Evolutionary conservation across 78 protist species (phyloP), one percentile per base, ranked within the genome.

Genomic region (Dictyostelium brefeldianum): DNA sequence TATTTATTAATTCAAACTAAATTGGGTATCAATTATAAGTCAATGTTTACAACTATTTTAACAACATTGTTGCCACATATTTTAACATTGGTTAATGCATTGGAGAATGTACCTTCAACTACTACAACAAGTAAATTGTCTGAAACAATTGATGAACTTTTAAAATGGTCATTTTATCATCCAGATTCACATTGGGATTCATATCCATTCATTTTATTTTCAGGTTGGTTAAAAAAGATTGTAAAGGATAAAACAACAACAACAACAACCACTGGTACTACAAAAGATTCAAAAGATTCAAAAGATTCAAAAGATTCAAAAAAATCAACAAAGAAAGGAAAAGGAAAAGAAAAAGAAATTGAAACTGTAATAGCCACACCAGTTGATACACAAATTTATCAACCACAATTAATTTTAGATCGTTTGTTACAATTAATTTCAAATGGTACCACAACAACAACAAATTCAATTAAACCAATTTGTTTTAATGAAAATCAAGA

Each of bases 131-230:
- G 5, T 5, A 48, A 64, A 51, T 22, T 65, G 9, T 15, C 25
- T 5, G 51, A 43, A 69, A 53, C 80, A 1, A 53, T 70, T 14
- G 14, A 22, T 9, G 12, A 36, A 1, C 14, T 84, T 14, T 27
- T 84, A 4, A 74, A 84, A 74, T 74, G 83, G 81, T 17, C 78
- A 29, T 51, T 71, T 11, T 84, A 47, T 56, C 92, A 84, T 75
- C 92, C 92, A 84, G 83, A 84, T 17, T 84, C 92, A 17, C 81
- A 74, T 46, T 84, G 92, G 92, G 71, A 71, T 36, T 74, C 92
- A 25, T 84, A 74, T 18, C 56, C 82, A 22, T 27, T 53, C 8
- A 15, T 84, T 41, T 57, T 83, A 12, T 53, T 83, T 8, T 11
- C 50, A 15, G 91, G 59, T 22, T 83, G 91, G 91, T 70, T 83